A percentile compares a stretch with the other conserved stretches of the same genome.
These are phyloP conservation scores for Talaromyces trachyspermus DNA, from an alignment of 495 filamentous ascomycete species.

Conservation along the genomic window DNA sequence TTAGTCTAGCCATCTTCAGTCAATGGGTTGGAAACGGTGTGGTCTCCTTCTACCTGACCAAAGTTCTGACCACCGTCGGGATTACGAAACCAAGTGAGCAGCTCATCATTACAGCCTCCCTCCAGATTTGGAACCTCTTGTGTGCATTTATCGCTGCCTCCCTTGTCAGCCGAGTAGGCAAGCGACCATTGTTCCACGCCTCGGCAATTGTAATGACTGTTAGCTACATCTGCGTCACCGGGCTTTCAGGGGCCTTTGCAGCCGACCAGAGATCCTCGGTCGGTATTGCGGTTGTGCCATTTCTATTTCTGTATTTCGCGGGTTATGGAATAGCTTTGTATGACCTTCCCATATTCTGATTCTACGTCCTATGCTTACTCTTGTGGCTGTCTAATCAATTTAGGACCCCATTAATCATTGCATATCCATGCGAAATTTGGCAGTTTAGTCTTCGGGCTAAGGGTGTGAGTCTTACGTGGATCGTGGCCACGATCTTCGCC, in stretches of 20 bases:
- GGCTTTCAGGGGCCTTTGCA: conserved; percentile 47
- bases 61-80: conserved; percentile 28
- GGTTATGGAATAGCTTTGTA: conserved; percentile 53
- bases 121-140: conserved; percentile 54
- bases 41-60: conserved; percentile 34
- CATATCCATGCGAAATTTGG: conserved; percentile 58
- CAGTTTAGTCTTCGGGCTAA: conserved; percentile 59
- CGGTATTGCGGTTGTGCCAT: conserved; percentile 49
- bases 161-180: no score
- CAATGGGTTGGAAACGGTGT: conserved; percentile 41
- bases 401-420: conserved; percentile 51
- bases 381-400: neutral
- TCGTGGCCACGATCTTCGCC: conserved; percentile 47
- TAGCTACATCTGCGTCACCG: conserved; percentile 50
- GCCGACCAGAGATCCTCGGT: conserved; percentile 20
- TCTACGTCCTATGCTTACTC: neutral
- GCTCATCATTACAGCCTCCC: conserved; percentile 52
- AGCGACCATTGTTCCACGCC: neutral
- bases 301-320: conserved; percentile 51
- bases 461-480: conserved; percentile 55
- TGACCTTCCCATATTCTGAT: neutral
- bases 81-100: conserved; percentile 38
- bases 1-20: conserved; percentile 15
- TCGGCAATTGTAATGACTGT: conserved; percentile 20
- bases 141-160: no score